Evolutionary conservation across 2,329 filamentous ascomycete genomes (phyloP).

Genomic region (Aspergillus sp.): DNA sequence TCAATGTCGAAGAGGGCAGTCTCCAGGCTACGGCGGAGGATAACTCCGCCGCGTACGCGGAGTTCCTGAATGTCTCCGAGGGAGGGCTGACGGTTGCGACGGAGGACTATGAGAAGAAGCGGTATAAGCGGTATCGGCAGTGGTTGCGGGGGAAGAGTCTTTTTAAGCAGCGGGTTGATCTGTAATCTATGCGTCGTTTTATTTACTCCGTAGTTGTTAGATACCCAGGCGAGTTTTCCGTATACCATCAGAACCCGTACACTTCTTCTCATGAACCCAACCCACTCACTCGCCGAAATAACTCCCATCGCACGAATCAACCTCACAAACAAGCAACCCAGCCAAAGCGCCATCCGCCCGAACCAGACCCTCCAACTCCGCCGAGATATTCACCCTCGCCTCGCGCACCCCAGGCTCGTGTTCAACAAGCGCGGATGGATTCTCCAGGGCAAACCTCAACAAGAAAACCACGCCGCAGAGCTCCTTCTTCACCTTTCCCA

Average conservation of each 20-base stretch:
- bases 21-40: constrained; percentile 44
- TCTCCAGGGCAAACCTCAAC: constrained; percentile 22
- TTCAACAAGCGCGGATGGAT: constrained; percentile 13
- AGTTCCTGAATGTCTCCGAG: constrained; percentile 66
- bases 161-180: constrained; percentile 71
- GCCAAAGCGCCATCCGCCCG: constrained; percentile 25
- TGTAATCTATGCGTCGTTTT: constrained; percentile 12
- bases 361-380: constrained; percentile 27
- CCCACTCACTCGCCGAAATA: constrained; percentile 8
- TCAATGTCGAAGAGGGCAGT: constrained; percentile 49
- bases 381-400: constrained; percentile 21
- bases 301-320: constrained; percentile 11
- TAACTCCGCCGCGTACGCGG: constrained; percentile 62
- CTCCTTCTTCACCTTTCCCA: constrained; percentile 17
- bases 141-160: constrained; percentile 92
- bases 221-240: constrained; percentile 2
- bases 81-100: constrained; percentile 81
- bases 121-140: constrained; percentile 92
- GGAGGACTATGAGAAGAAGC: constrained; percentile 81
- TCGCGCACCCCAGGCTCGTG: constrained; percentile 11
- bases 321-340: constrained; percentile 16
- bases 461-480: constrained; percentile 19
- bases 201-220: not conserved
- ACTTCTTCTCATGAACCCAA: constrained; percentile 1
- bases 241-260: too few relatives aligned